Evolutionary conservation across 129 eudicot species (phyloP).

Genomic region (Chrysanthemum seticuspe): DNA sequence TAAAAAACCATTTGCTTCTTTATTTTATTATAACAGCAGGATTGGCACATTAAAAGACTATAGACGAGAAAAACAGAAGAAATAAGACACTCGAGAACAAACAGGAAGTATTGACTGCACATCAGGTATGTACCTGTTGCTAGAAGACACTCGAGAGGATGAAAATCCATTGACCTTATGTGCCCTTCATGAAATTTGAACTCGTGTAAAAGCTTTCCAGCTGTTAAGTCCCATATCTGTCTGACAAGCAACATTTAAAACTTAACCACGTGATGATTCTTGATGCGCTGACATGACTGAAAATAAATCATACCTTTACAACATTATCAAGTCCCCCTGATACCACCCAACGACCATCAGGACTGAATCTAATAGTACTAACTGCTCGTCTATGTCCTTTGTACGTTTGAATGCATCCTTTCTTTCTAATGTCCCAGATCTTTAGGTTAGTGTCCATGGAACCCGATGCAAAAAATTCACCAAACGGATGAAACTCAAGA

Average conservation of each 20-base stretch:
- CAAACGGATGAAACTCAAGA: conserved; percentile 78
- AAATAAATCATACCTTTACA: conserved; percentile 61
- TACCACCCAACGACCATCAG: conserved; percentile 99
- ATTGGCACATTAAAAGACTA: background rate
- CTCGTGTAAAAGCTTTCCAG: conserved; percentile 94
- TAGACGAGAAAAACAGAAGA: background rate
- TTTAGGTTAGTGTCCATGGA: conserved; percentile 46
- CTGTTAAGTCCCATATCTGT: conserved; percentile 96
- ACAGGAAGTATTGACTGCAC: background rate
- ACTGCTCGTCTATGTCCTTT: conserved; percentile 88
- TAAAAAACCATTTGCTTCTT: background rate
- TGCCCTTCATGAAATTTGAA: conserved; percentile 92
- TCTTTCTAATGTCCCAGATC: conserved; percentile 62
- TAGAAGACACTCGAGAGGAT: conserved; percentile 86
- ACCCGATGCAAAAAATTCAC: conserved; percentile 45
- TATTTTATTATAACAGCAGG: background rate
- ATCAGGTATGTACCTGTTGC: conserved; percentile 59
- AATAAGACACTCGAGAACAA: background rate
- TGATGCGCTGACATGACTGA: conserved; percentile 21
- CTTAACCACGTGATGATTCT: conserved; percentile 1
- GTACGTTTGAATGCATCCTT: conserved; percentile 94
- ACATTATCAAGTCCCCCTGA: conserved; percentile 92
- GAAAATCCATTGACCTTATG: conserved; percentile 83
- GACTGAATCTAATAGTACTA: conserved; percentile 80
- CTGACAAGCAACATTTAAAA: conserved; percentile 24